Evolutionary conservation across 306 rosid genomes (phyloP).

Genomic region (Phaseolus lunatus): DNA sequence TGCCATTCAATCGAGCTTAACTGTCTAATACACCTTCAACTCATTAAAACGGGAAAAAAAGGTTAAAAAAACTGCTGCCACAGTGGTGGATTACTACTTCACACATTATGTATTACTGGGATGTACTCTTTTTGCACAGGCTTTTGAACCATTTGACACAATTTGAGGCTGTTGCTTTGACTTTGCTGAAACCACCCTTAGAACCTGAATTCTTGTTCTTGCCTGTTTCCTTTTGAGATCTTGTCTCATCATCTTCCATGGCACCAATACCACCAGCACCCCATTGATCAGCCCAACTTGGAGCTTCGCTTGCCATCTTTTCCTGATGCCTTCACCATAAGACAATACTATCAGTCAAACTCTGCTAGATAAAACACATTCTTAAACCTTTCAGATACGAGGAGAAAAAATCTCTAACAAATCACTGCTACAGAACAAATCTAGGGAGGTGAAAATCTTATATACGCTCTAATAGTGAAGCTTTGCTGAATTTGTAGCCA

Average conservation of each 20-base stretch:
- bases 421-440: constrained; percentile 25
- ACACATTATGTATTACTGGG: constrained; percentile 40
- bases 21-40: constrained; percentile 35
- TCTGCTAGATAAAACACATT: neutral
- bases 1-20: constrained; percentile 29
- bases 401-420: constrained; percentile 2
- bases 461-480: neutral
- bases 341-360: constrained; percentile 17
- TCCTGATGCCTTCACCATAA: constrained; percentile 15
- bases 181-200: constrained; percentile 65
- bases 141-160: constrained; percentile 87
- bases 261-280: constrained; percentile 90
- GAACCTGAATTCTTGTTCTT: constrained; percentile 64
- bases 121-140: constrained; percentile 64
- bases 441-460: constrained; percentile 1
- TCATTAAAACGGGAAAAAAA: constrained; percentile 11
- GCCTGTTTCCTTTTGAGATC: constrained; percentile 52
- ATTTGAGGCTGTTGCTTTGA: constrained; percentile 58
- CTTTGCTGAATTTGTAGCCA: neutral
- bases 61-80: constrained; percentile 32
- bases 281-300: constrained; percentile 97
- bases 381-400: neutral
- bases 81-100: neutral
- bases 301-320: constrained; percentile 72
- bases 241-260: constrained; percentile 60